Evolutionary conservation across 805 yeast species (phyloP).

Genomic region (Phaffomyces opuntiae): DNA sequence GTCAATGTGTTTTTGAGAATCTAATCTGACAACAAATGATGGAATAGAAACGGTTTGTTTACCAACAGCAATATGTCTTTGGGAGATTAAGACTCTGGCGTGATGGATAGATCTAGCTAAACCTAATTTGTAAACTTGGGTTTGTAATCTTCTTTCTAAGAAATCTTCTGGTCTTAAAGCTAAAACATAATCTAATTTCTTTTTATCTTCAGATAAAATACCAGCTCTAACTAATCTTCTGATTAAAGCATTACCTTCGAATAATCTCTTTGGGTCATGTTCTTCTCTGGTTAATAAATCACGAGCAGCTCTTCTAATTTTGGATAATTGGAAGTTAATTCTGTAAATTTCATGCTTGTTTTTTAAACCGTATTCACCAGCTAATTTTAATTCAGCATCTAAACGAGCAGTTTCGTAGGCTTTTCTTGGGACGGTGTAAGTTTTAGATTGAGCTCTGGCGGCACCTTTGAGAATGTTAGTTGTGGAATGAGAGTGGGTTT

Average conservation of each 20-base stretch:
- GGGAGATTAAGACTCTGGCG: constrained; percentile 97
- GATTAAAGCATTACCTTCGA: constrained; percentile 99
- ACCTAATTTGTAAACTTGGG: constrained; percentile 99
- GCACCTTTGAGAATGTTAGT: constrained; percentile 55
- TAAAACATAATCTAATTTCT: constrained; percentile 99
- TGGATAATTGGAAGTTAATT: constrained; percentile 98
- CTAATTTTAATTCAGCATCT: constrained; percentile 98
- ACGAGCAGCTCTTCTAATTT: constrained; percentile 99
- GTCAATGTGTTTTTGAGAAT: constrained; percentile 99
- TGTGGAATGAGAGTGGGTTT: background rate
- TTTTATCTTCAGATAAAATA: constrained; percentile 97
- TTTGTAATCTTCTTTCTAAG: constrained; percentile 99
- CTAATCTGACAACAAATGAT: constrained; percentile 99
- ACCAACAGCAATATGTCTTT: constrained; percentile 99
- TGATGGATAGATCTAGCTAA: constrained; percentile 99
- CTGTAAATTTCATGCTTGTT: constrained; percentile 99
- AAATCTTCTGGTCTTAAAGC: constrained; percentile 98
- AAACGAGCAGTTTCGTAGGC: constrained; percentile 99
- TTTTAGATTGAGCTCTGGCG: constrained; percentile 99
- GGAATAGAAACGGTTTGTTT: constrained; percentile 98
- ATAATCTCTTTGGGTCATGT: constrained; percentile 99
- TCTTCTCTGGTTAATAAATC: constrained; percentile 99
- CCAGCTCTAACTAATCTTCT: constrained; percentile 99
- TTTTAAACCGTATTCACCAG: constrained; percentile 99
- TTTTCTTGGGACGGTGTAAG: constrained; percentile 99